Base-by-base conservation (phyloP, 2,329 filamentous ascomycete species). In the Talaromyces sp. region DNA sequence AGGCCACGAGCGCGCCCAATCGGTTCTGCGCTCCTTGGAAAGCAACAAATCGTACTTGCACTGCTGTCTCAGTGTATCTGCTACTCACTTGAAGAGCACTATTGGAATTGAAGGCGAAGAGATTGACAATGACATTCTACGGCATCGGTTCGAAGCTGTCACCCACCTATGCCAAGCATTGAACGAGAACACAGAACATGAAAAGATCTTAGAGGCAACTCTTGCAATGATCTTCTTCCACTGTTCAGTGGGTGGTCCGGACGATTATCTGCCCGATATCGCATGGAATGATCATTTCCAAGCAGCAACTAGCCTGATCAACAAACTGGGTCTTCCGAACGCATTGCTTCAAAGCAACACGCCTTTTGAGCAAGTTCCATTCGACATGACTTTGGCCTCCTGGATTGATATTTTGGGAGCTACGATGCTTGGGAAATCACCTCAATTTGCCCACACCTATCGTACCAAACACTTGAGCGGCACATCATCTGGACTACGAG, bases 401-500 rank as follows among this genome's bases (percentile, higher is more conserved):
- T 97, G 94, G 94, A 96, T 97, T 69, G 94, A 99, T 75, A 97
- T 99, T 66, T 85, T 97, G 35, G 94, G 94, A 64, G 88, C 92
- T 1, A 96, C 92, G 10, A 96, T 99, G 87, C 84, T 90, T 64
- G 92, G 92, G 35, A 85, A 86, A 60, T 89, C 91, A 10, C 94
- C 94, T 8, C 85, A 85, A 9, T 97, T 97, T 70, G 92, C 94
- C 4, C 90, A 97, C 78, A 91, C 89, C n/a, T 99, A 97, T 78
- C 88, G 94, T 55, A 88, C 94, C 74, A 96, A 97, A 82, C 91
- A 96, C 74, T 84, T 96, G 56, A 79, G 75, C 54, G 78, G 80
- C 26, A 77, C 81, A 6, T 77, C 79, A 2, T 89, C 90, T 10
- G 94, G 94, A 11, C 83, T 99, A 41, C 87, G 89, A 57, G 92